Base-by-base conservation (phyloP, 176 grass and related monocot species). In the Tillandsia fasciculata region DNA sequence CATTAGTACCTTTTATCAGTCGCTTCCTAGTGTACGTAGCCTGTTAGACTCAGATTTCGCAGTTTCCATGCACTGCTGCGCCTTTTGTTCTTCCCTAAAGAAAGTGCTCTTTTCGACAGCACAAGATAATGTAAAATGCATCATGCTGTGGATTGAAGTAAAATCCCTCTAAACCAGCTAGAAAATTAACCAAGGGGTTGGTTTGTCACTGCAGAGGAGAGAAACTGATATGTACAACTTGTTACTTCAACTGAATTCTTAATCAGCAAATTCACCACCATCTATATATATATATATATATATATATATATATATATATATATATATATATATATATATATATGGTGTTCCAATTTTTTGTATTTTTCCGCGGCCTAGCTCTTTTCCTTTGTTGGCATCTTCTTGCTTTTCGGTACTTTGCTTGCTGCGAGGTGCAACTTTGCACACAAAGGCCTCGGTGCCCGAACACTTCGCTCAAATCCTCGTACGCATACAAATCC, bases 401-500 rank as follows among this genome's bases (percentile, higher is more conserved):
- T 91, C 20, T 50, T 69, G 71, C 50, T 69, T 74, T 11, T 85
- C 1, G 73, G 69, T 33, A 78, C n/a, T 76, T 83, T 87, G 72
- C 82, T 83, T 66, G 89, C 85, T 63, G 83, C 73, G 63, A 92
- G 11, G 70, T 99, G 94, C 68, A 99, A 68, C 74, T 84, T 84
- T 48, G 82, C 50, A 70, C 87, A 92, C 12, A 99, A 74, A 65
- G 94, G 90, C 67, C 83, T 99, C 52, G 94, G 94, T 47, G 84
- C 78, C 77, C 87, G 83, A 24, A 76, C 78, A 51, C 75, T 72
- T 66, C 74, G 84, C 64, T 99, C 87, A 3, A 99, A 93, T 83
- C 87, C 94, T 70, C 94, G 74, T 51, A 99, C 84, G 68, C 94
- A 99, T 33, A 99, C 77, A 81, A 90, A 93, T 61, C 94, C 94